Base-by-base conservation (phyloP, 1,284 basidiomycete species). In the Trichosporon sp. region DNA sequence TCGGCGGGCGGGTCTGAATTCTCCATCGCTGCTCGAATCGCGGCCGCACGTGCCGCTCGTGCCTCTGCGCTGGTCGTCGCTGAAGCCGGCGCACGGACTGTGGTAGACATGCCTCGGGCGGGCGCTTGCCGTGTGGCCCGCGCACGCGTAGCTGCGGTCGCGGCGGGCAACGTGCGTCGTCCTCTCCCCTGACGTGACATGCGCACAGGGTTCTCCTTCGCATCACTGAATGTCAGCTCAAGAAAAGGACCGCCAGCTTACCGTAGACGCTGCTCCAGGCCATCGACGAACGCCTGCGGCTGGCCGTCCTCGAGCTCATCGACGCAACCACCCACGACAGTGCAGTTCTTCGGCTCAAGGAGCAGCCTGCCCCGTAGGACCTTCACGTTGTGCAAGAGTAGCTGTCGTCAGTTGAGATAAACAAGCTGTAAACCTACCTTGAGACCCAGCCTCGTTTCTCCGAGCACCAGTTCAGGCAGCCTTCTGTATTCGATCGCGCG, bases 401-500 rank as follows among this genome's bases (percentile, higher is more conserved):
- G 51, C 82, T 84, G 69, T 19, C 12, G 56, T 68, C 51, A 70
- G 71, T 51, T 54, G 12, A 16, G 26, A 26, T 26, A 26, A 26
- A 26, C 26, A 26, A 26, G 26, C 26, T n/a, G 35, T 11, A 31
- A 35, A 12, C 78, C 40, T 56, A 83, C 81, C 73, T 84, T 84
- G 35, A 72, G 75, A 1, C 83, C 83, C n/a, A 84, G 65, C 38
- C 75, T 68, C 11, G 83, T 84, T 61, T 81, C 80, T 3, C 81
- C 82, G 54, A 84, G 71, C 6, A 65, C 75, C 21, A 84, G 63
- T 8, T 68, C 78, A 0, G 65, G 69, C 8, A 83, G 73, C 35
- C 78, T 69, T 70, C 76, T 76, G 67, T 83, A 83, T 72, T 84
- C 83, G 64, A 84, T 79, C 7, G 79, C 83, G 56, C 75, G 76